These are phyloP conservation scores for Cladosporium sp. DNA, from an alignment of 2,329 filamentous ascomycete genomes.

Conservation along the genomic window DNA sequence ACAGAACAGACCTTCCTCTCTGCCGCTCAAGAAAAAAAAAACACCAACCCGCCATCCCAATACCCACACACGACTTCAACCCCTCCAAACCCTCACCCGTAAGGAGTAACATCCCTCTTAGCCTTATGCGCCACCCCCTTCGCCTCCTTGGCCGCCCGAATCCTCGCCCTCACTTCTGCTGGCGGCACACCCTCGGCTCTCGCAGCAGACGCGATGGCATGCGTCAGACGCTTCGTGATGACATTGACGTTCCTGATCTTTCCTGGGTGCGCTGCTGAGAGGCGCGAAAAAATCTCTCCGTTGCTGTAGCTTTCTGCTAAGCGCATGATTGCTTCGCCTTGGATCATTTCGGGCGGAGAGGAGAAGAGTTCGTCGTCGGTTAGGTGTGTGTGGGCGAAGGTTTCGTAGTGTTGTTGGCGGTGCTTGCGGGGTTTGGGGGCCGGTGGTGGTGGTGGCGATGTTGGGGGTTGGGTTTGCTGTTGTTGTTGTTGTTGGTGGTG, in stretches of 20 bases:
- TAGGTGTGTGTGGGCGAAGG: neutral
- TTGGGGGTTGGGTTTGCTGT: neutral
- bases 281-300: conserved; percentile 11
- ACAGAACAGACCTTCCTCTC: neutral
- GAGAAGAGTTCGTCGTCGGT: conserved; percentile 13
- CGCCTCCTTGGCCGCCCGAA: conserved; percentile 9
- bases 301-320: conserved; percentile 16
- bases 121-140: conserved; percentile 13
- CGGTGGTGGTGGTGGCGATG: neutral
- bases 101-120: neutral
- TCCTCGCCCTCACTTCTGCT: conserved; percentile 1
- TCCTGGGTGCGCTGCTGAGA: conserved; percentile 12
- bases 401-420: neutral
- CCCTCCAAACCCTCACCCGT: neutral
- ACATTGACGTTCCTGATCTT: conserved; percentile 9
- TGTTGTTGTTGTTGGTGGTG: neutral
- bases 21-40: neutral
- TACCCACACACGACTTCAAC: neutral
- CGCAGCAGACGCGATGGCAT: conserved; percentile 9
- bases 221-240: conserved; percentile 15
- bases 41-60: neutral
- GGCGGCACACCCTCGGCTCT: neutral
- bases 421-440: neutral
- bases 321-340: conserved; percentile 11
- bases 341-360: neutral